Percentiles rank a stretch among this genome's conserved stretches.
phyloP scores from a whole-genome alignment of 2,329 filamentous ascomycete genomes.

The Helicocarpus griseus region DNA sequence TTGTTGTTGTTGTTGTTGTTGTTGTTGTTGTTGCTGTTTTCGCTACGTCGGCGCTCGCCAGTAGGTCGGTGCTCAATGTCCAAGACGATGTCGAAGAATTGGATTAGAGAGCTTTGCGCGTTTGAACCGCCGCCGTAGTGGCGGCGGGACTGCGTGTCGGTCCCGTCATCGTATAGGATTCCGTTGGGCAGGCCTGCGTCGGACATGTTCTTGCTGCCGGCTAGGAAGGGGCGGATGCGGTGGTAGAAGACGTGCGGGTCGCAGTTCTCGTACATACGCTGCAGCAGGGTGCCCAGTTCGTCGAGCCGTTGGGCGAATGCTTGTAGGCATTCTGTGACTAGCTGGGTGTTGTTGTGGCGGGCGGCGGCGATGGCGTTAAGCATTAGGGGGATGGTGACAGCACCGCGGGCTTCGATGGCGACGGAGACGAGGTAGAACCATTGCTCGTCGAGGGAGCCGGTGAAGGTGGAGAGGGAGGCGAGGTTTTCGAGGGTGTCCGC shows the following conservation, averaged over 20 bases:
- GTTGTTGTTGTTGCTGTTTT: too few relatives aligned
- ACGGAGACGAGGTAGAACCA: constrained; percentile 98
- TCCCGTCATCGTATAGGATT: constrained; percentile 76
- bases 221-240: constrained; percentile 89
- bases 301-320: constrained; percentile 80
- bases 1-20: too few relatives aligned
- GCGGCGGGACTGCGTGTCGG: constrained; percentile 57
- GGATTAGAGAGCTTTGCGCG: constrained; percentile 90
- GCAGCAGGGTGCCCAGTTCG: constrained; percentile 66
- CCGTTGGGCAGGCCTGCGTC: constrained; percentile 84
- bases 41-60: constrained; percentile 59
- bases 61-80: constrained; percentile 87
- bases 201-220: constrained; percentile 94
- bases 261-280: constrained; percentile 90
- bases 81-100: constrained; percentile 91
- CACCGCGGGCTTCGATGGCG: constrained; percentile 87
- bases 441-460: constrained; percentile 88
- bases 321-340: constrained; percentile 67
- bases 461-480: constrained; percentile 80
- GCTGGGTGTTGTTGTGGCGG: constrained; percentile 56
- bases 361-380: constrained; percentile 75
- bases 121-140: constrained; percentile 94
- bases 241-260: constrained; percentile 93
- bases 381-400: constrained; percentile 80
- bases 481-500: constrained; percentile 81